Evolutionary conservation across 2,329 filamentous ascomycete species (phyloP), one percentile per base, ranked within the genome.

Genomic region (Colletotrichum tropicale): DNA sequence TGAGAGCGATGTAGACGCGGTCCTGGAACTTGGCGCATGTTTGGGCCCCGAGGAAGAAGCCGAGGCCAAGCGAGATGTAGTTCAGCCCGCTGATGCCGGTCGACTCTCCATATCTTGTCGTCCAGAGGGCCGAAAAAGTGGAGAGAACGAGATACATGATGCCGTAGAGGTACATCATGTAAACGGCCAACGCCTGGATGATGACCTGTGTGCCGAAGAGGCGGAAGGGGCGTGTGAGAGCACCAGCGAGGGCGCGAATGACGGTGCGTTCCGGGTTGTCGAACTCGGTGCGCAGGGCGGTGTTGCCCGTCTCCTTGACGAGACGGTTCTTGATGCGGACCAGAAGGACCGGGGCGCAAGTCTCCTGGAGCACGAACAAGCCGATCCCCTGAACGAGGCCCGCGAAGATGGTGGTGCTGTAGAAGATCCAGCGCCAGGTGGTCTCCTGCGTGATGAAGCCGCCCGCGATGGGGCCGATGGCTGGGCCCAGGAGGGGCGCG

Each of bases 381-480:
- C 84, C 93, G 9, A 89, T 84, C 13, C 89, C 75, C 80, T 94
- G 92, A 66, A 95, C 89, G 15, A 91, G 74, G 2, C 87, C 93
- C 72, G 92, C 91, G 12, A 85, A 84, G 72, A 95, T 93, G 2
- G 91, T 91, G 1, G 92, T 93, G 0, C 91, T 87, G 84, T 90
- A 94, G 84, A 95, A 95, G 9, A 91, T 90, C 94, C 94, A 95
- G 52, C 93, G 89, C 94, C 94, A 95, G 1, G 89, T 91, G 9
- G 90, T 88, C 8, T 89, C 86, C 78, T 94, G 84, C 0, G 92
- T 87, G 26, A 94, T 91, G 79, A 92, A 91, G 0, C 92, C 93
- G 24, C 93, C 93, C 0, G 91, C 88, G 9, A 95, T 91, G 1
- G 93, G 93, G 0, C 93, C 93, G 2, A 94, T 84, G 0, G 93